These are phyloP conservation scores for Clavispora fructus DNA, from an alignment of 805 yeast genomes.

Conservation along the genomic window DNA sequence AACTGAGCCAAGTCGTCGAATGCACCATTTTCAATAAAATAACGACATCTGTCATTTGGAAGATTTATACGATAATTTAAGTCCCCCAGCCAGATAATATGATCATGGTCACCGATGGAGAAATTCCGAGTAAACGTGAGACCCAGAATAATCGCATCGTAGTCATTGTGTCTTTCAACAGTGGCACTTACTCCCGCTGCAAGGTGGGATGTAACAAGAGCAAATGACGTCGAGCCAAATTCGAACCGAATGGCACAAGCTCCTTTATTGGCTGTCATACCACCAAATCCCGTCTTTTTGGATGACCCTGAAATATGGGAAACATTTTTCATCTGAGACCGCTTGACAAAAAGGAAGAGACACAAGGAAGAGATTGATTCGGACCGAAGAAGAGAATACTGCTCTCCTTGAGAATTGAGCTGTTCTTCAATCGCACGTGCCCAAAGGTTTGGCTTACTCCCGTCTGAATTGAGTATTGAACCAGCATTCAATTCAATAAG, in stretches of 20 bases:
- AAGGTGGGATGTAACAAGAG: constrained; percentile 83
- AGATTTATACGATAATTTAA: constrained; percentile 76
- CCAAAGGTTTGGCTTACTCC: constrained; percentile 76
- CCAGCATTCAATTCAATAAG: constrained; percentile 91
- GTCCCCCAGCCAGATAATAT: constrained; percentile 92
- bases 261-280: constrained; percentile 96
- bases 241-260: constrained; percentile 89
- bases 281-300: constrained; percentile 93
- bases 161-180: constrained; percentile 84
- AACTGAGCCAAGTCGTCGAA: constrained; percentile 49
- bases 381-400: constrained; percentile 61
- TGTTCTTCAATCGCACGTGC: constrained; percentile 59
- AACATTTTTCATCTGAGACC: constrained; percentile 37
- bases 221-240: constrained; percentile 69
- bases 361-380: constrained; percentile 72
- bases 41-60: constrained; percentile 69
- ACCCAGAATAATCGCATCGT: constrained; percentile 67
- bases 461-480: constrained; percentile 80
- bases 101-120: constrained; percentile 76
- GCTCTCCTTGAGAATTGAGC: constrained; percentile 43
- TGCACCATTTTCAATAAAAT: constrained; percentile 42
- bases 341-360: constrained; percentile 57
- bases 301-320: constrained; percentile 91
- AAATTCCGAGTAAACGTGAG: constrained; percentile 74
- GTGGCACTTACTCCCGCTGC: constrained; percentile 87